Evolutionary conservation across 768 basidiomycete genomes (phyloP).

Genomic region (Termitomyces sp.): DNA sequence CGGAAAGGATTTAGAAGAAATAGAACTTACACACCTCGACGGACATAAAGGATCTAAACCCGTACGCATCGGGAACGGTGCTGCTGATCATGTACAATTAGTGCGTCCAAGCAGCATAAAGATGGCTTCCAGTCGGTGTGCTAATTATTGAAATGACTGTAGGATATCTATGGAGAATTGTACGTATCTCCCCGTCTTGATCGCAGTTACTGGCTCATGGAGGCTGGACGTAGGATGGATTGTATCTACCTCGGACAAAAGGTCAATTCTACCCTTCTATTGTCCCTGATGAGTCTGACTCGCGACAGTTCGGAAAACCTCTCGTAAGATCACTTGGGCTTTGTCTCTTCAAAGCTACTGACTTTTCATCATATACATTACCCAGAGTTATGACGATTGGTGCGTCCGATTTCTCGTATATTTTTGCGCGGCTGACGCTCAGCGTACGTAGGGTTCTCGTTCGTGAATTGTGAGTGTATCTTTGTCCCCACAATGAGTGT

Average conservation of each 20-base stretch:
- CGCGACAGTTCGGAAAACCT: constrained; percentile 64
- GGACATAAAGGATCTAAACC: constrained; percentile 85
- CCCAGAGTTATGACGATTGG: constrained; percentile 39
- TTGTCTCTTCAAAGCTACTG: background rate
- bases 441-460: constrained; percentile 51
- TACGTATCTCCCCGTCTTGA: constrained; percentile 26
- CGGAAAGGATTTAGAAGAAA: constrained; percentile 76
- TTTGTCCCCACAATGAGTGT: background rate
- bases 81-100: constrained; percentile 88
- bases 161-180: constrained; percentile 98
- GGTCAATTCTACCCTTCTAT: constrained; percentile 28
- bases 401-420: constrained; percentile 12
- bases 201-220: background rate
- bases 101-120: background rate
- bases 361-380: background rate
- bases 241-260: constrained; percentile 97
- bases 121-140: background rate
- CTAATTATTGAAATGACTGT: background rate
- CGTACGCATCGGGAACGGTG: constrained; percentile 93
- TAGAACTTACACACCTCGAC: constrained; percentile 82
- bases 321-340: constrained; percentile 40
- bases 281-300: background rate
- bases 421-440: background rate
- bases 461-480: constrained; percentile 59
- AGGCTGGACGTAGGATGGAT: constrained; percentile 60